phyloP scores from a whole-genome alignment of 306 rosid species.

The Malus sieversii region DNA sequence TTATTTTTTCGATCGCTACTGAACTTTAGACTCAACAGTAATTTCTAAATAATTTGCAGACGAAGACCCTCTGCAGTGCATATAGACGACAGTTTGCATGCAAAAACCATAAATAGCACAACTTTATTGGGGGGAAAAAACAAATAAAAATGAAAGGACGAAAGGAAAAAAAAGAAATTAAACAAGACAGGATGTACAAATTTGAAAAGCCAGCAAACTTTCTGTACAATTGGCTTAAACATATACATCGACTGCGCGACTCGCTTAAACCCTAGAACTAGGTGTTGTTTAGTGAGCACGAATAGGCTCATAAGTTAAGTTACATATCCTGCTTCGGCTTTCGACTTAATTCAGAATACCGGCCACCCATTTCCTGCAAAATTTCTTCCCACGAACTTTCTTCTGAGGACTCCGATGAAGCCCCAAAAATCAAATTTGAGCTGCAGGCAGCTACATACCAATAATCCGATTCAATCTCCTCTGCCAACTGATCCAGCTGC shows the following conservation, averaged over 20 bases:
- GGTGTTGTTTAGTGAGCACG: conserved; percentile 12
- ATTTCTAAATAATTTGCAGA: neutral
- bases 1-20: neutral
- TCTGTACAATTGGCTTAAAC: conserved; percentile 49
- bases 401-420: conserved; percentile 48
- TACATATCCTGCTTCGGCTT: conserved; percentile 94
- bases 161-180: neutral
- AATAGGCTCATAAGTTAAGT: conserved; percentile 11
- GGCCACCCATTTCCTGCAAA: conserved; percentile 92
- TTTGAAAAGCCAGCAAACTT: conserved; percentile 32
- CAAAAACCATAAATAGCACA: neutral
- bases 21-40: neutral
- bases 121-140: neutral
- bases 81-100: neutral
- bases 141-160: neutral
- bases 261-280: conserved; percentile 8
- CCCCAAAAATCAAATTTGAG: conserved; percentile 61
- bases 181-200: conserved; percentile 24
- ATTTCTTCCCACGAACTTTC: conserved; percentile 88
- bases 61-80: neutral
- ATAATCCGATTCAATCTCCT: conserved; percentile 85
- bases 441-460: conserved; percentile 98
- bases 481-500: conserved; percentile 89
- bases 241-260: conserved; percentile 21
- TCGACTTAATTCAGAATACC: conserved; percentile 85